Percentiles rank a stretch among this genome's conserved stretches.
These are phyloP conservation scores for Pinus taeda DNA, from an alignment of 75 land plant species.

Conservation along the genomic window DNA sequence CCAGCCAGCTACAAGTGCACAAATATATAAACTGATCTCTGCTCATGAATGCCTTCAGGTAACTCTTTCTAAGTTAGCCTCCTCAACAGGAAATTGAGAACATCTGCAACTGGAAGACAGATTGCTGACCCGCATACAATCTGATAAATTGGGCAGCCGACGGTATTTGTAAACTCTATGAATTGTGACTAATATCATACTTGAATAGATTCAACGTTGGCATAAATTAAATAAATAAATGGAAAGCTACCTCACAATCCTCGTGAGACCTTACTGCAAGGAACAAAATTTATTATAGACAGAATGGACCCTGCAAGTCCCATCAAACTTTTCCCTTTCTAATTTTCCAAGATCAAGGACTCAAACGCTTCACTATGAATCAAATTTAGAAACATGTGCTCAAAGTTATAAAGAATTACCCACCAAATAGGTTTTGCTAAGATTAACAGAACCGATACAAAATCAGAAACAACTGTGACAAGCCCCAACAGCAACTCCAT, in stretches of 20 bases:
- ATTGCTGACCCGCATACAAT: background rate
- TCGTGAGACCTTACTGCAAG: background rate
- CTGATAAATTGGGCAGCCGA: background rate
- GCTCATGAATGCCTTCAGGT: background rate
- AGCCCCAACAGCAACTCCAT: background rate
- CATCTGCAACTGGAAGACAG: background rate
- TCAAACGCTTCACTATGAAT: background rate
- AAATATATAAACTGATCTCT: background rate
- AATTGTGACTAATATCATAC: background rate
- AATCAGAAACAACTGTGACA: background rate
- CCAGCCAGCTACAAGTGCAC: background rate
- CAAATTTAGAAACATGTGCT: background rate
- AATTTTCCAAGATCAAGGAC: background rate
- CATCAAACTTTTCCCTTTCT: background rate
- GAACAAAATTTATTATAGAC: background rate
- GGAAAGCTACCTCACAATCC: background rate
- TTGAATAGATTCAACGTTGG: background rate
- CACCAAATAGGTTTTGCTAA: background rate
- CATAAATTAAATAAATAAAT: background rate
- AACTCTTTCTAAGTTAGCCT: background rate
- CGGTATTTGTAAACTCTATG: background rate
- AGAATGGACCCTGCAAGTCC: background rate
- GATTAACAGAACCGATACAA: background rate
- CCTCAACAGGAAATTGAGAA: background rate
- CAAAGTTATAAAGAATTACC: conserved; percentile 1